phyloP scores from a whole-genome alignment of 2,329 filamentous ascomycete genomes.

The Cordyceps pruinosa region DNA sequence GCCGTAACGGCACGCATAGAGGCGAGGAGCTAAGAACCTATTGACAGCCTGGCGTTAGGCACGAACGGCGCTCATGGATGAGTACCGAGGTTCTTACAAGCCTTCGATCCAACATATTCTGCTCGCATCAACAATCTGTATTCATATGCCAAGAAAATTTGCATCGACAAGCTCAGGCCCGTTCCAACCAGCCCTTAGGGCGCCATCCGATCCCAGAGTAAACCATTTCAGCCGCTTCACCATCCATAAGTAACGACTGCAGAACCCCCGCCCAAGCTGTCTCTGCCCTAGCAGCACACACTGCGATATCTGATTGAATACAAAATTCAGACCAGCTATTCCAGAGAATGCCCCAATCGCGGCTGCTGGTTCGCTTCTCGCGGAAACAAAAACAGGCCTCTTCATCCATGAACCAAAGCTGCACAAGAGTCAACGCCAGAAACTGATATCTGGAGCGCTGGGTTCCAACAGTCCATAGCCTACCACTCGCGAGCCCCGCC shows the following conservation, averaged over 20 bases:
- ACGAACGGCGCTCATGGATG: too few relatives aligned
- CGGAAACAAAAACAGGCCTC: constrained; percentile 3
- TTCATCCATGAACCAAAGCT: constrained; percentile 11
- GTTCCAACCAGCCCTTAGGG: not conserved
- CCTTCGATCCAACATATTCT: not conserved
- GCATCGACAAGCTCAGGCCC: not conserved
- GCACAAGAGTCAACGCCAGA: constrained; percentile 9
- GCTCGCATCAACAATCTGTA: not conserved
- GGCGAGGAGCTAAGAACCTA: too few relatives aligned
- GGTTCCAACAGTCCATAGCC: constrained; percentile 4
- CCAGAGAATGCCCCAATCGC: constrained; percentile 22
- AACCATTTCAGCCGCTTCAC: not conserved
- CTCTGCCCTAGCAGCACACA: not conserved
- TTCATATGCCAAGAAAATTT: too few relatives aligned
- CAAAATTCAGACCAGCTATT: constrained; percentile 22
- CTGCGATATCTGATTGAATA: not conserved
- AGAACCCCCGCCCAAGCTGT: not conserved
- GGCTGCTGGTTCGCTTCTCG: not conserved
- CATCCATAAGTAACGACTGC: constrained; percentile 16
- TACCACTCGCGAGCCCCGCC: not conserved
- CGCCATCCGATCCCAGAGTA: not conserved
- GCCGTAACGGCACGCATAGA: not conserved
- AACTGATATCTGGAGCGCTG: not conserved
- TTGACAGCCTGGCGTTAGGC: too few relatives aligned
- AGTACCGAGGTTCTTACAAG: not conserved